Conservation (phyloP, 768 basidiomycete genomes). For the Lactarius tabidus region DNA sequence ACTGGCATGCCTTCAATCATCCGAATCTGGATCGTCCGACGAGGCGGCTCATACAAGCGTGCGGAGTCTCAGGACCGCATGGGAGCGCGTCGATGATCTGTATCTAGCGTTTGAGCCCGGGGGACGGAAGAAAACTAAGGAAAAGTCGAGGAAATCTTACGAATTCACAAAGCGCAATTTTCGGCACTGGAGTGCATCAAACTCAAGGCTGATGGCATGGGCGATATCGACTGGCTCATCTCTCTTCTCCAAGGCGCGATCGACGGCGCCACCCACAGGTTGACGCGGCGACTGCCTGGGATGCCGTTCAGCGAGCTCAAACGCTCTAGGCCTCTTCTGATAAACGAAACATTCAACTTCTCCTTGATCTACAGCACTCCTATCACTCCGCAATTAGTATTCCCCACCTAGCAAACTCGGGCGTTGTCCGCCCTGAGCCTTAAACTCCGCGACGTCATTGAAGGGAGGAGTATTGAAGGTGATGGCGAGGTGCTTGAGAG, state of each 20-base stretch:
- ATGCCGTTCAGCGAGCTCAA: not conserved
- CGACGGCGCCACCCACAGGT: not conserved
- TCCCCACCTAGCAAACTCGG: too few species aligned
- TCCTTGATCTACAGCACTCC: not conserved
- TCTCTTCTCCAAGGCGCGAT: conserved; percentile 3
- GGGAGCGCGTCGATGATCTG: not conserved
- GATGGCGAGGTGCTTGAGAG: too few species aligned
- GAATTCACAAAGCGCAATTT: not conserved
- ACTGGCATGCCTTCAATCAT: not conserved
- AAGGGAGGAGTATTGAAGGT: too few species aligned
- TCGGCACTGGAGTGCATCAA: not conserved
- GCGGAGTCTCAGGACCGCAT: not conserved
- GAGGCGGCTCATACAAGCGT: not conserved
- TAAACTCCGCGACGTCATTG: too few species aligned
- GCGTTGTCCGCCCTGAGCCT: too few species aligned
- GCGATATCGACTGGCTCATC: not conserved
- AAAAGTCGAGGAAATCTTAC: not conserved
- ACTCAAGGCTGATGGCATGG: not conserved
- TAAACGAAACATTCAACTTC: not conserved
- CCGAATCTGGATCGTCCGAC: not conserved
- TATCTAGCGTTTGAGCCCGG: conserved; percentile 1
- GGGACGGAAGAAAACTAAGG: not conserved
- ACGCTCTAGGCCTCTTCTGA: not conserved
- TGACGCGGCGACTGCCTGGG: conserved; percentile 8
- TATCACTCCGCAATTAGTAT: not conserved